Base-by-base conservation (phyloP, 164 flowering plant species). In the Umbilicus rupestris region DNA sequence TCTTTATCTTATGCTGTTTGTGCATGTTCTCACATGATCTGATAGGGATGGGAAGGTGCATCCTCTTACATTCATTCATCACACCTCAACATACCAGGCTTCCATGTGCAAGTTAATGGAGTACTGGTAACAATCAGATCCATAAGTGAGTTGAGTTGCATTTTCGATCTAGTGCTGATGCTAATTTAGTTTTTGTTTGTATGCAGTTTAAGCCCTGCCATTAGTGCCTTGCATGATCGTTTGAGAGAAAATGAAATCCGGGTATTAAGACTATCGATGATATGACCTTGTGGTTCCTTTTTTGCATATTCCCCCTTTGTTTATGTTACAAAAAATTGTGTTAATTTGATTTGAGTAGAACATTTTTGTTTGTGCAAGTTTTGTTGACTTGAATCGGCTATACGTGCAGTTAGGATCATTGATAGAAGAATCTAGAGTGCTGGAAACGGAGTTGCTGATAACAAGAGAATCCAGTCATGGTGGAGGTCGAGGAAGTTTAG, bases 71-170 rank as follows among this genome's bases (percentile, higher is more conserved):
- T 86, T 76, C 82, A 80, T 95, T 65, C 97, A 92, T 73, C 97
- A 95, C 72, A 83, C 97, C 41, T 87, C 97, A 63, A 92, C 97
- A 16, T 95, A 95, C 78, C 96, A 88, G 77, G 93, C 97, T 72
- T 95, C 97, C 64, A 76, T 92, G 80, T 95, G 99, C 97, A 95
- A 90, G 71, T 75, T 95, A 64, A 92, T 92, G 73, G 99, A 92
- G 74, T 87, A 92, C 73, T 95, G 99, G 99, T 95, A 37, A 75
- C 85, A 42, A 70, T 14, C 49, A 10, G 26, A 17, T 3, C 3
- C 64, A n/a, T 55, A 15, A 70, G 15, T 68, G 62, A 39, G 24
- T 70, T 63, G 6, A 71, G 26, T 31, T 39, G 17, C 44, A 10
- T 44, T 22, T 39, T 26, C 31, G 29, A 1, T 9, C 65, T 46